Evolutionary conservation across 305 asterid species (phyloP), one percentile per base, ranked within the genome.

Genomic region (Stenogyne calaminthoides): DNA sequence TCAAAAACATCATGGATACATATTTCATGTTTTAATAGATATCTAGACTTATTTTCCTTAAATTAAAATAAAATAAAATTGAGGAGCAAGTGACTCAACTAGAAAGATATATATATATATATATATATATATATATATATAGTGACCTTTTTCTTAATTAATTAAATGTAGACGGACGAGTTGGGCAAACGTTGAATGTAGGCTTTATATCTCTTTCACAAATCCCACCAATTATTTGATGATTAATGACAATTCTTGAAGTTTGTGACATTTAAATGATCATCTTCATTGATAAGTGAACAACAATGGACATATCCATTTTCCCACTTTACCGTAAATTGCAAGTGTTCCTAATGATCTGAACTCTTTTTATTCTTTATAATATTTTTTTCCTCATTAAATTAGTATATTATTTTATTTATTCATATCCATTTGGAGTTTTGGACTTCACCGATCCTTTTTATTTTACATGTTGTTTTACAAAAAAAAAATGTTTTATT

Each of bases 261-360:
- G 1, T 46, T 46, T 18, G 19, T 46, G 19, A 46, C 9, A 44
- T 11, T 12, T 42, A 42, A 42, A 2, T 14, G 16, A 49, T n/a
- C 56, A n/a, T 15, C 25, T 16, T 51, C 18, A 51, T 16, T 2
- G 5, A 14, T 51, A 51, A 51, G 22, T 16, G 25, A 16, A 15
- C 10, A 16, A 34, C 46, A 6, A 44, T 32, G 67, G 70, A 71
- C 74, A 66, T 77, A 47, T 58, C 59, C 64, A 64, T 71, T 68
- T 58, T 71, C n/a, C 29, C 60, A 19, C 19, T 54, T 19, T 47
- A 47, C 20, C 20, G 9, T 18, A 54, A 54, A 54, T 20, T 54
- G 60, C 34, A 55, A 20, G n/a, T n/a, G 20, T 55, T 32, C 18
- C 34, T 32, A 55, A 20, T 55, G 7, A 9, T 20, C n/a, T 9